Evolutionary conservation across 768 basidiomycete species (phyloP).

Genomic region (Hebeloma cylindrosporum): DNA sequence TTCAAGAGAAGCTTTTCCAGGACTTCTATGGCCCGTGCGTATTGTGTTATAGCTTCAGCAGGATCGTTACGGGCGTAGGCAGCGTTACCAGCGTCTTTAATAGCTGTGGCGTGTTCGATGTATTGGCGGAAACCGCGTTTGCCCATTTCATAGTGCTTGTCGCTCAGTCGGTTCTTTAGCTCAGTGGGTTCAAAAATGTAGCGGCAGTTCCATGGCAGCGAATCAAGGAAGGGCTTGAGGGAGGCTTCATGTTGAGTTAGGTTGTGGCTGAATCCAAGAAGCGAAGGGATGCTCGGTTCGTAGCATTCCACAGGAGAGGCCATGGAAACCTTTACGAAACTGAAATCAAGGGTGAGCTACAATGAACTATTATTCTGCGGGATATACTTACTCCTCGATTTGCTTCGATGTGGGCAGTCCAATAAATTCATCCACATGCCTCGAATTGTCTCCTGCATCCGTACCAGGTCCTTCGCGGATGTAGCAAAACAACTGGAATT

Average conservation of each 20-base stretch:
- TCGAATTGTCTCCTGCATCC: slow-evolving; percentile 6
- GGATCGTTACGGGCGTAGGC: slow-evolving; percentile 8
- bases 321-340: slow-evolving; percentile 9
- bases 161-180: slow-evolving; percentile 1
- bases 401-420: slow-evolving; percentile 10
- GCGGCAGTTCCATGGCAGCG: background rate
- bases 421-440: slow-evolving; percentile 11
- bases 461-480: slow-evolving; percentile 3
- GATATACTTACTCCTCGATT: slow-evolving; percentile 5
- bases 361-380: background rate
- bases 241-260: slow-evolving; percentile 1
- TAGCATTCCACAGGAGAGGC: slow-evolving; percentile 1
- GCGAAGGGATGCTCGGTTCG: slow-evolving; percentile 3
- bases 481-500: slow-evolving; percentile 9
- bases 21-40: slow-evolving; percentile 4
- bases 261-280: slow-evolving; percentile 9
- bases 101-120: slow-evolving; percentile 3
- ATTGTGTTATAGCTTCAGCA: slow-evolving; percentile 3
- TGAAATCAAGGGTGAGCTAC: background rate
- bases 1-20: slow-evolving; percentile 6
- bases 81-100: slow-evolving; percentile 12
- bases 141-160: background rate
- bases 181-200: slow-evolving; percentile 6
- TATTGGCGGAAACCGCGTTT: slow-evolving; percentile 6
- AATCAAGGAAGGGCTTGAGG: slow-evolving; percentile 2